Evolutionary conservation across 208 protist species (phyloP).

Genomic region (Crithidia brevicula): DNA sequence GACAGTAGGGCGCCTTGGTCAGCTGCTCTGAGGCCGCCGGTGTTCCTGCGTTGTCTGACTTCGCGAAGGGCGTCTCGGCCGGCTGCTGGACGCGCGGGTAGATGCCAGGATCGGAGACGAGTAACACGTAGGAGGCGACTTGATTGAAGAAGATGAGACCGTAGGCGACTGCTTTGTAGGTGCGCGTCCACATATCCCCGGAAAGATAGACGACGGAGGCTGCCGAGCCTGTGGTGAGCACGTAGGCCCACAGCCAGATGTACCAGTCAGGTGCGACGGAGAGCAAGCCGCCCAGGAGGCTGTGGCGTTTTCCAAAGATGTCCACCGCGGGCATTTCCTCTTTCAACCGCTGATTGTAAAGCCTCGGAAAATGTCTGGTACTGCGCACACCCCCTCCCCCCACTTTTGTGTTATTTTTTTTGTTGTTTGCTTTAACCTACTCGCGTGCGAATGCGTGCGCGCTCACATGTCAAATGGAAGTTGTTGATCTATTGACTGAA

Average conservation of each 20-base stretch:
- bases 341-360: not conserved
- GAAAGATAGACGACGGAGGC: slow-evolving; percentile 24
- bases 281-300: slow-evolving; percentile 13
- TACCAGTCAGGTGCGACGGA: slow-evolving; percentile 36
- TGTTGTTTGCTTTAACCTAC: too few relatives aligned
- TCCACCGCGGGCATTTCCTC: not conserved
- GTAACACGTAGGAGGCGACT: slow-evolving; percentile 15
- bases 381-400: too few relatives aligned
- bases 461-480: too few relatives aligned
- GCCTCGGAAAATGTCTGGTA: too few relatives aligned
- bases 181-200: slow-evolving; percentile 26
- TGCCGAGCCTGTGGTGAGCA: slow-evolving; percentile 13
- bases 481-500: too few relatives aligned
- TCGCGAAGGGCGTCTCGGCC: not conserved
- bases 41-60: slow-evolving; percentile 1
- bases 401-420: too few relatives aligned
- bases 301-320: slow-evolving; percentile 12
- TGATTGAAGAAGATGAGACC: slow-evolving; percentile 24
- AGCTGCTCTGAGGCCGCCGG: slow-evolving; percentile 29
- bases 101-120: slow-evolving; percentile 58
- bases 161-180: slow-evolving; percentile 2
- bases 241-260: slow-evolving; percentile 35
- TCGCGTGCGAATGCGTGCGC: too few relatives aligned
- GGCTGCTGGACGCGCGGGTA: slow-evolving; percentile 36
- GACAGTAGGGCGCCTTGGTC: slow-evolving; percentile 45